A percentile compares a stretch with the other conserved stretches of the same genome.
Evolutionary conservation across 1,284 basidiomycete species (phyloP).

Genomic region (Melanopsichium pennsylvanicum): DNA sequence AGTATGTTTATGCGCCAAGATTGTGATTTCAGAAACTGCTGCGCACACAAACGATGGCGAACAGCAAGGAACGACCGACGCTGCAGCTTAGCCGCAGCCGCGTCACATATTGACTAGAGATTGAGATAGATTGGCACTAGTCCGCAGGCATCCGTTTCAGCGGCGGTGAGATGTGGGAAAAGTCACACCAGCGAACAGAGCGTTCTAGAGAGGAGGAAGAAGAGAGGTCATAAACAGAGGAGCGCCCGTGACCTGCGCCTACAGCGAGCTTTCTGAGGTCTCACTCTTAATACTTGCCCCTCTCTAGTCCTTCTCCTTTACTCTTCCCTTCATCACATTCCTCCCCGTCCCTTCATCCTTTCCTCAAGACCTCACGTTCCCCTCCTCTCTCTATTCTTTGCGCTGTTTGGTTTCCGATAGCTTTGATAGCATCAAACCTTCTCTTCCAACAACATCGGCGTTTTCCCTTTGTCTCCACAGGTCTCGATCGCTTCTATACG

Average conservation of each 20-base stretch:
- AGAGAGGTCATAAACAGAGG: background rate
- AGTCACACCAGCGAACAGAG: no score
- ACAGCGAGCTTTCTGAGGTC: constrained; percentile 14
- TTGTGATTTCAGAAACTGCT: no score
- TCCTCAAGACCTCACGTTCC: background rate
- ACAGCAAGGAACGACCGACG: no score
- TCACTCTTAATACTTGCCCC: background rate
- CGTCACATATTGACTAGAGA: no score
- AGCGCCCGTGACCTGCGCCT: constrained; percentile 2
- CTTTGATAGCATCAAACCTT: constrained; percentile 36
- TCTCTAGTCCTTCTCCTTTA: background rate
- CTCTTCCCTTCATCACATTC: background rate
- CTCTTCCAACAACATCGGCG: background rate
- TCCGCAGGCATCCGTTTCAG: no score
- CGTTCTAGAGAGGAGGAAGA: background rate
- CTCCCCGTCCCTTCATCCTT: constrained; percentile 1
- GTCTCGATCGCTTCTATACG: constrained; percentile 4
- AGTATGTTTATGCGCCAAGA: no score
- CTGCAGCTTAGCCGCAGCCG: no score
- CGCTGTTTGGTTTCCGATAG: constrained; percentile 13
- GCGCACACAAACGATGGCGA: no score
- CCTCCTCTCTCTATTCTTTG: constrained; percentile 1
- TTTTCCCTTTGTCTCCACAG: background rate
- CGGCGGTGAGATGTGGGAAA: no score
- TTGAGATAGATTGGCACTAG: no score